Percentiles rank a stretch among this genome's conserved stretches.
Conservation (phyloP, 1,284 basidiomycete genomes). For the Trichosporon faecale region DNA sequence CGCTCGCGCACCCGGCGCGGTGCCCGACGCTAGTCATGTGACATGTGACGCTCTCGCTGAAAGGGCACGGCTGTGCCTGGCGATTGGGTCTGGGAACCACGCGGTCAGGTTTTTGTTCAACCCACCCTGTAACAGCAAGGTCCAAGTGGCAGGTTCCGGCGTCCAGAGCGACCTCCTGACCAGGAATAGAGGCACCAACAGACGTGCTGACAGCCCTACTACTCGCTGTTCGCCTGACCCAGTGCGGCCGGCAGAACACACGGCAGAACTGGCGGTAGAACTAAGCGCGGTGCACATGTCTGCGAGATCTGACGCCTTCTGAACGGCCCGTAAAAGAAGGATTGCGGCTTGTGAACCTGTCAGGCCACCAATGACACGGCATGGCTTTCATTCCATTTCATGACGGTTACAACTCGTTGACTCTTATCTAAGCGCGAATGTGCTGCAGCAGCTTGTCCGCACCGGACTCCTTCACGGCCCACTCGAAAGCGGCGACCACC, state of each 20-base stretch:
- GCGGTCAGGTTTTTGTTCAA: background rate
- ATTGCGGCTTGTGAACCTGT: background rate
- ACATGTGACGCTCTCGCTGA: background rate
- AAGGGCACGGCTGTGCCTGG: background rate
- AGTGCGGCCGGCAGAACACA: too few species aligned
- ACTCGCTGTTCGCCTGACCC: too few species aligned
- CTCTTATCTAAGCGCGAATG: background rate
- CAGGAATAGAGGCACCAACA: too few species aligned
- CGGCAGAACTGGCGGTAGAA: too few species aligned
- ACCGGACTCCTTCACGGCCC: background rate
- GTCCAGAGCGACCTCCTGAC: background rate
- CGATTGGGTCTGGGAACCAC: background rate
- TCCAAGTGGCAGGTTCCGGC: background rate
- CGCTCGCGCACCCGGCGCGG: background rate
- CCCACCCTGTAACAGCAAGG: background rate
- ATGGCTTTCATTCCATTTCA: background rate
- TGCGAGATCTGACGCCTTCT: background rate
- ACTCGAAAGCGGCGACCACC: background rate
- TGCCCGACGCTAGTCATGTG: slow-evolving; percentile 4
- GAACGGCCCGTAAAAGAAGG: background rate
- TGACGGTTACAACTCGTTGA: background rate
- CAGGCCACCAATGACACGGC: background rate
- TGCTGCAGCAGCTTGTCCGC: background rate
- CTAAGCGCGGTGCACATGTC: too few species aligned
- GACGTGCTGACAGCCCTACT: background rate